Conservation (phyloP, 2,329 filamentous ascomycete species). For the Ophiognomonia clavigignenti-juglandacearum region DNA sequence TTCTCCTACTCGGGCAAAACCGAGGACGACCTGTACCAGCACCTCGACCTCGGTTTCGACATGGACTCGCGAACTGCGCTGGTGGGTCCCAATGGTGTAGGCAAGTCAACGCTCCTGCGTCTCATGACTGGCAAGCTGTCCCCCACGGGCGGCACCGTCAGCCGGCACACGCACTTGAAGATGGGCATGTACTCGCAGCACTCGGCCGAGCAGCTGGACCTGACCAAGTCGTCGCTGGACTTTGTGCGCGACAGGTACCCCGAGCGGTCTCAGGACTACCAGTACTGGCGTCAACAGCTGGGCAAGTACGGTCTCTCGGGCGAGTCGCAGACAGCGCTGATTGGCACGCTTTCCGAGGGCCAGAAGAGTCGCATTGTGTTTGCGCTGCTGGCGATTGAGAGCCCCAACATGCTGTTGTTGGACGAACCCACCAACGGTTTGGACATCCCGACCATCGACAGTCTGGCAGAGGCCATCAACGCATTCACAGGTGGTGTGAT, state of each 20-base stretch:
- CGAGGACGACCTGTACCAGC: constrained; percentile 90
- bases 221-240: constrained; percentile 96
- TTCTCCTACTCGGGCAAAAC: constrained; percentile 93
- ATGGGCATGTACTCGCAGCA: constrained; percentile 98
- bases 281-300: constrained; percentile 98
- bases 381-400: constrained; percentile 88
- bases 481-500: constrained; percentile 94
- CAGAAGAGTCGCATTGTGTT: constrained; percentile 99
- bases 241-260: constrained; percentile 96
- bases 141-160: constrained; percentile 75
- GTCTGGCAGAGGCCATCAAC: constrained; percentile 95
- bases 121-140: constrained; percentile 96
- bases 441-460: constrained; percentile 98
- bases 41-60: constrained; percentile 97
- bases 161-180: constrained; percentile 96
- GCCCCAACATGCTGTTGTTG: constrained; percentile 94
- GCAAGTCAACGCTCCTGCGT: constrained; percentile 92
- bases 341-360: constrained; percentile 95
- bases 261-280: constrained; percentile 89
- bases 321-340: constrained; percentile 91
- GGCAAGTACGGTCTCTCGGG: constrained; percentile 91
- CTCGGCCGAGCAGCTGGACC: constrained; percentile 94
- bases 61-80: constrained; percentile 98
- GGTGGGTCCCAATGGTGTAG: constrained; percentile 97
- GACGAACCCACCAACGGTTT: constrained; percentile 99